phyloP scores from a whole-genome alignment of 2,329 filamentous ascomycete genomes.

The Phaeophleospora eucalypticola region DNA sequence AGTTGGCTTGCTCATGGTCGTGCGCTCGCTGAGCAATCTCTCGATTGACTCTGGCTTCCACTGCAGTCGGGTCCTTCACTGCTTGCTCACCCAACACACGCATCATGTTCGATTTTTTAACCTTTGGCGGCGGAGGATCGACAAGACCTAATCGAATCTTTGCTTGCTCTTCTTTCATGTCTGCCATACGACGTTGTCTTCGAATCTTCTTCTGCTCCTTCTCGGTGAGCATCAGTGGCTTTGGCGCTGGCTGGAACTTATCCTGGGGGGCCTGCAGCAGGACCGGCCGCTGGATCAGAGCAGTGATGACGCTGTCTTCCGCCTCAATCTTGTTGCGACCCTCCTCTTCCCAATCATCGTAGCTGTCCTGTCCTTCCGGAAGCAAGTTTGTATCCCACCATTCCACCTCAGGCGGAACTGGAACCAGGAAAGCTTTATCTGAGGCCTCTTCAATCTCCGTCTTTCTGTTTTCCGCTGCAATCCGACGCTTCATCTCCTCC shows the following conservation, averaged over 20 bases:
- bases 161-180: slow-evolving; percentile 92
- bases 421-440: slow-evolving; percentile 79
- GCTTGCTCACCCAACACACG: slow-evolving; percentile 86
- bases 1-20: slow-evolving; percentile 73
- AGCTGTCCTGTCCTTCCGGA: slow-evolving; percentile 59
- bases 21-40: slow-evolving; percentile 85
- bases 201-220: slow-evolving; percentile 90
- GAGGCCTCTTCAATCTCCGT: slow-evolving; percentile 92
- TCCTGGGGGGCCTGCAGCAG: slow-evolving; percentile 88
- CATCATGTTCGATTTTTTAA: slow-evolving; percentile 98
- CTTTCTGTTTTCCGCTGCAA: slow-evolving; percentile 80
- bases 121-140: slow-evolving; percentile 86
- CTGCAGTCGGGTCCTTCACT: slow-evolving; percentile 94
- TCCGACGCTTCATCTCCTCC: slow-evolving; percentile 90
- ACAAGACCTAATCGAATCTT: slow-evolving; percentile 90
- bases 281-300: slow-evolving; percentile 89
- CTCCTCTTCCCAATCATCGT: slow-evolving; percentile 62
- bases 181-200: slow-evolving; percentile 82
- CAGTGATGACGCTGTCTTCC: slow-evolving; percentile 81
- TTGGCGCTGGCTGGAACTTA: slow-evolving; percentile 70
- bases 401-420: slow-evolving; percentile 80
- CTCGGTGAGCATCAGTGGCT: slow-evolving; percentile 86
- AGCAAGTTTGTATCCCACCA: slow-evolving; percentile 97
- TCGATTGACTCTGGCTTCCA: slow-evolving; percentile 87
- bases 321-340: slow-evolving; percentile 67